Conservation (phyloP, 306 rosid genomes). For the Vicia faba region DNA sequence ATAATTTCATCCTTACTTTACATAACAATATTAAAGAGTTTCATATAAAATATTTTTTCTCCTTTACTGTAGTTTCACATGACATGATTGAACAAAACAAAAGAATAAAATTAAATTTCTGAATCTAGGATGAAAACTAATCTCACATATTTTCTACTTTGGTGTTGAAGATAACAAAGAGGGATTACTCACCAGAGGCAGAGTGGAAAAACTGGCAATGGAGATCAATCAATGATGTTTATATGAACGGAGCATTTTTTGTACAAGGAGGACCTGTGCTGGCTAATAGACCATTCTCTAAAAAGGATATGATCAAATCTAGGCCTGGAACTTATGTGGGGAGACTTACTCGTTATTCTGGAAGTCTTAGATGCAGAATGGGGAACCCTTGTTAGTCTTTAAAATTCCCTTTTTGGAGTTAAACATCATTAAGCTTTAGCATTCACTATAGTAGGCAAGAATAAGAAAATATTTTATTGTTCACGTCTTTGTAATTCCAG, state of each 20-base stretch:
- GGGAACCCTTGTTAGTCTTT: constrained; percentile 50
- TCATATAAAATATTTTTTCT: too few species aligned
- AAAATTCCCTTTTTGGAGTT: neutral
- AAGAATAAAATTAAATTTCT: too few species aligned
- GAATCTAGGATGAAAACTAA: too few species aligned
- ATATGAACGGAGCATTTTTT: constrained; percentile 73
- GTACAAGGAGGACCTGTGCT: constrained; percentile 41
- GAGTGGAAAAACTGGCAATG: constrained; percentile 70
- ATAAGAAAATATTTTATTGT: too few species aligned
- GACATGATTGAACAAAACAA: too few species aligned
- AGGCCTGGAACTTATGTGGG: constrained; percentile 53
- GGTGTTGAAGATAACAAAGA: constrained; percentile 63
- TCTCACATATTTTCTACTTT: too few species aligned
- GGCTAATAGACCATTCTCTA: constrained; percentile 34
- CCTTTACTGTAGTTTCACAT: too few species aligned
- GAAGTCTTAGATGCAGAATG: constrained; percentile 43
- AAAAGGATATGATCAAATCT: constrained; percentile 48
- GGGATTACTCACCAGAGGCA: constrained; percentile 42
- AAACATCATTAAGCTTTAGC: too few species aligned
- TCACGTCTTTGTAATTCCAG: too few species aligned
- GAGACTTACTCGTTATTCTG: constrained; percentile 57
- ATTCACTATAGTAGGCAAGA: too few species aligned
- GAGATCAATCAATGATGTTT: constrained; percentile 68
- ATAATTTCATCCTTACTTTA: neutral
- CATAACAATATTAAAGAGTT: too few species aligned